Percentiles rank a stretch among this genome's conserved stretches.
phyloP scores from a whole-genome alignment of 75 land plant genomes.

The Pinus tabuliformis region DNA sequence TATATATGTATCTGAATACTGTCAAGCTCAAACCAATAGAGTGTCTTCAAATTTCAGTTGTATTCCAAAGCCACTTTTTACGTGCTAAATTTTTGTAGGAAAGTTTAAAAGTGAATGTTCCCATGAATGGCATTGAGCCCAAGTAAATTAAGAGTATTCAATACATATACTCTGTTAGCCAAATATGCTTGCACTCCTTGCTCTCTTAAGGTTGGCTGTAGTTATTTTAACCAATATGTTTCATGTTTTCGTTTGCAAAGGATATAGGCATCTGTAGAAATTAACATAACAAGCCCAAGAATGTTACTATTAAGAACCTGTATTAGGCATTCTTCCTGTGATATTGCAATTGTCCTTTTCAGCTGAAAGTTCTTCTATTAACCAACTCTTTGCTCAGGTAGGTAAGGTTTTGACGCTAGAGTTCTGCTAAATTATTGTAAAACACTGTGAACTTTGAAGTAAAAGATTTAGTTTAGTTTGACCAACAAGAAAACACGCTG shows the following conservation, averaged over 20 bases:
- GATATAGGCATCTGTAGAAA: background rate
- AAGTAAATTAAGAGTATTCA: background rate
- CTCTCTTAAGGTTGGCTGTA: background rate
- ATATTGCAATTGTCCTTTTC: background rate
- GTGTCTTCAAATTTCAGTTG: too few relatives aligned
- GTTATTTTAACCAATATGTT: background rate
- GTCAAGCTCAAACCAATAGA: too few relatives aligned
- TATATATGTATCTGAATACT: too few relatives aligned
- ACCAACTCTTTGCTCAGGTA: background rate
- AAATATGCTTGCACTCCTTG: background rate
- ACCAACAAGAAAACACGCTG: background rate
- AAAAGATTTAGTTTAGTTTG: background rate
- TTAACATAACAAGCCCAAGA: background rate
- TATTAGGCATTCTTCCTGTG: background rate
- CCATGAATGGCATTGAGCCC: too few relatives aligned
- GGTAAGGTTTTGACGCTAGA: too few relatives aligned
- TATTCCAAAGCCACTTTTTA: background rate
- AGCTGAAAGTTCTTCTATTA: background rate
- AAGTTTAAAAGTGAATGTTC: background rate
- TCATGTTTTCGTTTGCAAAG: background rate
- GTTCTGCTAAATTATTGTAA: background rate
- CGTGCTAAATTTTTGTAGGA: background rate
- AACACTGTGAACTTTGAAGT: background rate
- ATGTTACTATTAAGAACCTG: background rate
- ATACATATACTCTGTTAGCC: background rate